Percentiles rank a stretch among this genome's conserved stretches.
Conservation (phyloP, 208 protist genomes). For the Trypanosoma conorhini region DNA sequence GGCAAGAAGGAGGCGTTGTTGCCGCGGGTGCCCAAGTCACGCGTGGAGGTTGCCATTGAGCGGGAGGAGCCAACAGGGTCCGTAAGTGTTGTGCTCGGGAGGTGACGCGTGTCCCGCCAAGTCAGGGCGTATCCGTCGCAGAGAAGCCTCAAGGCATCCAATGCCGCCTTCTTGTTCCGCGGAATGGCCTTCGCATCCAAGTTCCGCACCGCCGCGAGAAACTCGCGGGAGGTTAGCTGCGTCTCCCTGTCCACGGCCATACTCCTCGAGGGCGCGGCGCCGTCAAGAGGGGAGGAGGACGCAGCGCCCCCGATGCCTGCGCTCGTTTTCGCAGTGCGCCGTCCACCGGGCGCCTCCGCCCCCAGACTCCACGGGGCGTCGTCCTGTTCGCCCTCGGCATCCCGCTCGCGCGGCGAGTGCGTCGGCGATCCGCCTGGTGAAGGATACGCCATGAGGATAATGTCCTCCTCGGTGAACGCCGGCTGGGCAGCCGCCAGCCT, state of each 20-base stretch:
- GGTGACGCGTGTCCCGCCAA: slow-evolving; percentile 49
- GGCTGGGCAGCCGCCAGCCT: slow-evolving; percentile 72
- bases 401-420: slow-evolving; percentile 30
- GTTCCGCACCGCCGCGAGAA: slow-evolving; percentile 62
- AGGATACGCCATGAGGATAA: slow-evolving; percentile 61
- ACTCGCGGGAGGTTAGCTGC: slow-evolving; percentile 50
- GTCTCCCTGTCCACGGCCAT: slow-evolving; percentile 40
- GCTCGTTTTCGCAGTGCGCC: not conserved
- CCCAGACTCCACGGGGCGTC: not conserved
- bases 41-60: not conserved
- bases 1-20: not conserved
- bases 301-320: not conserved
- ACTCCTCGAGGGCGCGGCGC: not conserved
- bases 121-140: slow-evolving; percentile 70
- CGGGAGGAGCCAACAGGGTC: not conserved
- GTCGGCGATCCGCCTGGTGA: slow-evolving; percentile 25
- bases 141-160: slow-evolving; percentile 69
- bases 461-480: slow-evolving; percentile 78
- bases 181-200: slow-evolving; percentile 66
- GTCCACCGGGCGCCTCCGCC: not conserved
- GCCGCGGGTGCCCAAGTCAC: slow-evolving; percentile 1
- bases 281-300: slow-evolving; percentile 16
- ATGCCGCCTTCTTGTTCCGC: slow-evolving; percentile 54
- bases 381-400: not conserved
- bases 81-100: slow-evolving; percentile 6